Conservation (phyloP, 2,329 filamentous ascomycete genomes). For the Fusarium sp. region DNA sequence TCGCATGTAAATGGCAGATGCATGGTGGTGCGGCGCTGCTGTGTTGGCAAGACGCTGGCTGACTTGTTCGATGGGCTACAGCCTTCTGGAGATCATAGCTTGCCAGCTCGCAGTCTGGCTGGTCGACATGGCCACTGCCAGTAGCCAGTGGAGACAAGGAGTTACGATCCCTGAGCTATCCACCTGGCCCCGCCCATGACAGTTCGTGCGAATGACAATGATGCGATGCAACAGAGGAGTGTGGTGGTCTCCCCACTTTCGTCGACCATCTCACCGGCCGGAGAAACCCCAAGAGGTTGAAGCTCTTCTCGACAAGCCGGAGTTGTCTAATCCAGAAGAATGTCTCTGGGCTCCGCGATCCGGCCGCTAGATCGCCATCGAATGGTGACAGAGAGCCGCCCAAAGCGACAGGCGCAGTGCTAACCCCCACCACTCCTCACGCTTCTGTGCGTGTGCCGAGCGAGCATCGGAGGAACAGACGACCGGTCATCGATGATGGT, state of each 20-base stretch:
- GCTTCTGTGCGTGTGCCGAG: conserved; percentile 18
- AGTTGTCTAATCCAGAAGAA: neutral
- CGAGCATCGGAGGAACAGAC: conserved; percentile 27
- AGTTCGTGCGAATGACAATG: conserved; percentile 31
- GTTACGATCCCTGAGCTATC: conserved; percentile 4
- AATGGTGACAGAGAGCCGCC: conserved; percentile 36
- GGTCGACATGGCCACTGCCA: neutral
- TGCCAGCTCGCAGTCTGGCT: conserved; percentile 4
- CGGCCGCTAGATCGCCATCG: conserved; percentile 17
- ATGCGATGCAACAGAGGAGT: conserved; percentile 10
- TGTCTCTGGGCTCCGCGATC: conserved; percentile 14
- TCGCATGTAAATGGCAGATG: conserved; percentile 12
- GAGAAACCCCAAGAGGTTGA: conserved; percentile 16
- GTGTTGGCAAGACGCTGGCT: conserved; percentile 36
- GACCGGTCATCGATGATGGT: conserved; percentile 4
- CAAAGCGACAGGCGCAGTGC: conserved; percentile 37
- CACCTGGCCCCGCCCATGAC: conserved; percentile 9
- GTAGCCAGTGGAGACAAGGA: conserved; percentile 19
- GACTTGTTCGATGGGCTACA: conserved; percentile 29
- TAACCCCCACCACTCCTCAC: conserved; percentile 9
- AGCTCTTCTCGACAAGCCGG: neutral
- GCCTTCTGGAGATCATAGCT: conserved; percentile 15
- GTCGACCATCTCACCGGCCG: neutral
- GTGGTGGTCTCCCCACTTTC: conserved; percentile 1
- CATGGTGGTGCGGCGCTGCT: conserved; percentile 25